Evolutionary conservation across 768 basidiomycete species (phyloP).

Genomic region (Dacryopinax spathularia): DNA sequence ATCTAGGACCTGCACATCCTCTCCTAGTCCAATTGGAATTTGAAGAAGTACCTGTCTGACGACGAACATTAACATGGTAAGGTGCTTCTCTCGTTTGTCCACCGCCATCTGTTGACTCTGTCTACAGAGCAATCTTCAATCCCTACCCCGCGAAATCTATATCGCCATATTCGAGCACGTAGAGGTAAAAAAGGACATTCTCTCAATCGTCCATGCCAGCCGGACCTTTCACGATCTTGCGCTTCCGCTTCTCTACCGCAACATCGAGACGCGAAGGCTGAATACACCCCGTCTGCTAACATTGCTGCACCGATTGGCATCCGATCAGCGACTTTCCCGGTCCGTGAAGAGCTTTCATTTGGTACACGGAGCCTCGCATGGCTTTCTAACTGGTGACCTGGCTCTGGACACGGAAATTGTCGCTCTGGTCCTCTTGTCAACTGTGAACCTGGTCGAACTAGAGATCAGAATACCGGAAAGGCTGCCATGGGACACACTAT

Average conservation of each 20-base stretch:
- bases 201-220: neutral
- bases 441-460: neutral
- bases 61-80: too few relatives aligned
- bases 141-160: neutral
- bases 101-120: too few relatives aligned
- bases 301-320: neutral
- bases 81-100: too few relatives aligned
- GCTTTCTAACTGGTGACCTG: neutral
- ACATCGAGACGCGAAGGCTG: neutral
- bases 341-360: neutral
- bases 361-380: neutral
- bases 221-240: neutral
- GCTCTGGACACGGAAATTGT: neutral
- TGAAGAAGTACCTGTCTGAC: too few relatives aligned
- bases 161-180: neutral
- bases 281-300: neutral
- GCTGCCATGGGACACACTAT: neutral
- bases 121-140: too few relatives aligned
- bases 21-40: too few relatives aligned
- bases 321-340: neutral
- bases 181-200: neutral
- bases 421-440: neutral
- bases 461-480: neutral
- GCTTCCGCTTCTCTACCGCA: neutral
- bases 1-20: too few relatives aligned